Conservation (phyloP, 352 stramenopile genomes). For the Pythium rishiriense region DNA sequence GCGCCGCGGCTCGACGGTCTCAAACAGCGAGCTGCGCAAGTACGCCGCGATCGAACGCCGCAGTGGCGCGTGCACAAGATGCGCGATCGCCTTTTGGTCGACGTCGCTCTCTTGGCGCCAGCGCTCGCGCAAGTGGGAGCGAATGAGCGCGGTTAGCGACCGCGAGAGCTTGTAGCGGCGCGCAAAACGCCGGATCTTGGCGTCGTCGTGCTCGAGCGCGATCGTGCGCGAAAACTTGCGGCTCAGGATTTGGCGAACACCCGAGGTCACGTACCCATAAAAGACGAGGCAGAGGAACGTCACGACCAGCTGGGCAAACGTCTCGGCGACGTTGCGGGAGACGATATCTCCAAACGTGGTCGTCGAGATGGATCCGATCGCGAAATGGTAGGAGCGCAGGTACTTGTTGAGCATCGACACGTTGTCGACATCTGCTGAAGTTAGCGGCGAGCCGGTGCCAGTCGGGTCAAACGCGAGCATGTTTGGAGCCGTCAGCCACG, state of each 20-base stretch:
- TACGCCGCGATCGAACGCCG: constrained; percentile 23
- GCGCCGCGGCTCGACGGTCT: constrained; percentile 7
- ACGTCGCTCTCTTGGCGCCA: constrained; percentile 26
- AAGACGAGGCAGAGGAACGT: constrained; percentile 34
- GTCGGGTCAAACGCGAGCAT: constrained; percentile 26
- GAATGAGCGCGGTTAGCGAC: constrained; percentile 16
- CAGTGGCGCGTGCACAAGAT: constrained; percentile 20
- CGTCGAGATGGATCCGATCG: constrained; percentile 35
- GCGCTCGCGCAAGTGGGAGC: constrained; percentile 21
- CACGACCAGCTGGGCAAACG: constrained; percentile 25
- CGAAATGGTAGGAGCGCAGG: constrained; percentile 33
- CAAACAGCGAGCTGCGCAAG: constrained; percentile 19
- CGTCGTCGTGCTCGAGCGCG: constrained; percentile 23
- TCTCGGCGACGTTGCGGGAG: constrained; percentile 30
- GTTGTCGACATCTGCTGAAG: background rate
- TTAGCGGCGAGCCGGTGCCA: constrained; percentile 9
- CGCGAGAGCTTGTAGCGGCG: constrained; percentile 23
- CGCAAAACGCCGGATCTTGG: constrained; percentile 22
- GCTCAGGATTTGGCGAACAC: constrained; percentile 26
- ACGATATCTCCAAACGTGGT: constrained; percentile 33
- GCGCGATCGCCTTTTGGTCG: constrained; percentile 10
- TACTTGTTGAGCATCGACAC: constrained; percentile 36
- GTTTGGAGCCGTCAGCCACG: constrained; percentile 27
- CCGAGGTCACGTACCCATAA: constrained; percentile 32
- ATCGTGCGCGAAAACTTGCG: constrained; percentile 28